Conservation (phyloP, 495 filamentous ascomycete genomes). For the Entonaema liquescens region DNA sequence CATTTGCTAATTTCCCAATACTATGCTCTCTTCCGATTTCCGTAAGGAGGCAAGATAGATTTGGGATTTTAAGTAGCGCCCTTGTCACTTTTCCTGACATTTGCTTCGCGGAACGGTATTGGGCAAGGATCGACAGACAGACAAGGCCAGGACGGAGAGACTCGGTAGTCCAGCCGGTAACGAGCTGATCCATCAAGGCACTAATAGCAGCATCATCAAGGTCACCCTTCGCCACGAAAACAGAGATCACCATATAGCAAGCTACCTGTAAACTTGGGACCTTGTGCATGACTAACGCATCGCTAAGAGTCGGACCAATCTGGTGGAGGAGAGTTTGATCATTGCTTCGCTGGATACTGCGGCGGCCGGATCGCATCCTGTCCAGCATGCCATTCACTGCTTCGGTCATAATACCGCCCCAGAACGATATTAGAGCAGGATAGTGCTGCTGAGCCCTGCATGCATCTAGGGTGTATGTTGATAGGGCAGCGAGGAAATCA, state of each 20-base stretch:
- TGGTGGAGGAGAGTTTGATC: conserved; percentile 80
- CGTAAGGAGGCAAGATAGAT: conserved; percentile 64
- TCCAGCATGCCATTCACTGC: conserved; percentile 83
- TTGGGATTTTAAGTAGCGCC: conserved; percentile 69
- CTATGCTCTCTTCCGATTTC: conserved; percentile 70
- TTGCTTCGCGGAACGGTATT: conserved; percentile 72
- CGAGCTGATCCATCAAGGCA: conserved; percentile 86
- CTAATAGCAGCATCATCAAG: conserved; percentile 78
- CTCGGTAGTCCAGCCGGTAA: conserved; percentile 74
- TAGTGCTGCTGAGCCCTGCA: conserved; percentile 74
- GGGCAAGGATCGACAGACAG: conserved; percentile 80
- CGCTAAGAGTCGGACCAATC: conserved; percentile 77
- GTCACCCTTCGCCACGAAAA: conserved; percentile 81
- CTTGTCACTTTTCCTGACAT: conserved; percentile 74
- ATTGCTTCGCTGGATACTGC: conserved; percentile 70
- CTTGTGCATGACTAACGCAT: conserved; percentile 75
- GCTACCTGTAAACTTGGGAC: conserved; percentile 80
- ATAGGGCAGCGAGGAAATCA: conserved; percentile 74
- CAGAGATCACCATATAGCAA: conserved; percentile 87
- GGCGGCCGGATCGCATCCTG: conserved; percentile 72
- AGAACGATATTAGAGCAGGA: conserved; percentile 81
- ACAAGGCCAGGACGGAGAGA: conserved; percentile 77
- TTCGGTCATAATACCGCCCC: conserved; percentile 84
- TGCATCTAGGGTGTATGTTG: conserved; percentile 75
- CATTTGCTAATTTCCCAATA: conserved; percentile 77